Conservation (phyloP, 2,329 filamentous ascomycete species). For the Aphanocladium album region DNA sequence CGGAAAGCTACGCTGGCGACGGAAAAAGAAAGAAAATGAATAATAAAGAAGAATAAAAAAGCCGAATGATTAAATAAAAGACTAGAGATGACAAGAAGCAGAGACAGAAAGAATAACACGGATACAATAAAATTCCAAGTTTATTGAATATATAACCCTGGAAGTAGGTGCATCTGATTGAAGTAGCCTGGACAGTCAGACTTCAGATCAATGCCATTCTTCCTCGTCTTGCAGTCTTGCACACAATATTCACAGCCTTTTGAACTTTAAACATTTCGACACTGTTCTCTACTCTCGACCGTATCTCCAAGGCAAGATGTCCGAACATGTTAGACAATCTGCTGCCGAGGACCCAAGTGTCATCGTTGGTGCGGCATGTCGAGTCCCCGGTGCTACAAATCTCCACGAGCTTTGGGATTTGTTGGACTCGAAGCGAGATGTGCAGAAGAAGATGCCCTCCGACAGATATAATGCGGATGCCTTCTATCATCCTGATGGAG, state of each 20-base stretch:
- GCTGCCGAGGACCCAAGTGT: constrained; percentile 24
- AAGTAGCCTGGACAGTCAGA: too few relatives aligned
- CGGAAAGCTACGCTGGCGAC: neutral
- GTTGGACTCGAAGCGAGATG: constrained; percentile 28
- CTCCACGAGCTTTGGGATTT: constrained; percentile 26
- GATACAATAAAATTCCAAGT: too few relatives aligned
- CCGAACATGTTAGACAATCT: neutral
- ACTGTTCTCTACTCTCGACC: too few relatives aligned
- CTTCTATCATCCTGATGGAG: constrained; percentile 14
- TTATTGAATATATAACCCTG: too few relatives aligned
- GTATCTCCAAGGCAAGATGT: neutral
- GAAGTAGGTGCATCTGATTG: too few relatives aligned
- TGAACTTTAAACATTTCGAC: neutral
- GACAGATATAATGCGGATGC: constrained; percentile 4
- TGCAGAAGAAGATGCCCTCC: constrained; percentile 30
- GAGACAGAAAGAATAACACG: too few relatives aligned
- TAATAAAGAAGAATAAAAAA: too few relatives aligned
- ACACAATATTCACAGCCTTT: neutral
- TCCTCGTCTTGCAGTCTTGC: too few relatives aligned
- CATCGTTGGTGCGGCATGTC: constrained; percentile 28
- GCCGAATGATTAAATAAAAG: too few relatives aligned
- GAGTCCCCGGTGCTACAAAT: constrained; percentile 24
- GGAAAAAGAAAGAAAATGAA: neutral
- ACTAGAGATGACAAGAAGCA: too few relatives aligned
- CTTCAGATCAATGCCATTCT: too few relatives aligned